phyloP scores from a whole-genome alignment of 257 asterid species.

The Marsdenia floribunda region DNA sequence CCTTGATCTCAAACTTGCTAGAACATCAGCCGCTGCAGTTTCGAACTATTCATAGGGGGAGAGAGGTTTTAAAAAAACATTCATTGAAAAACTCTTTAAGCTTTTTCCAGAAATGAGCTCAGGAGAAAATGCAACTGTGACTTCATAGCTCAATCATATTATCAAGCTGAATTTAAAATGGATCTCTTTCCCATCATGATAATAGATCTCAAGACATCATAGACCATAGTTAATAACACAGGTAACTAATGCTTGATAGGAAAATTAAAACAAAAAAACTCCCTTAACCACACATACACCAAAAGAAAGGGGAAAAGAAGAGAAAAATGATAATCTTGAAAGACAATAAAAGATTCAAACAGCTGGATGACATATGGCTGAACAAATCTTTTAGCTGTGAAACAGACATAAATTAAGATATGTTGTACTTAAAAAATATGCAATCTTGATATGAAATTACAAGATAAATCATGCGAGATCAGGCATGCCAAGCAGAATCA shows the following conservation, averaged over 20 bases:
- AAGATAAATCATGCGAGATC: neutral
- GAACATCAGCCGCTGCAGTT: conserved; percentile 89
- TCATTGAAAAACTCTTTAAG: neutral
- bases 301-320: neutral
- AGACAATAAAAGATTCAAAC: neutral
- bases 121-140: neutral
- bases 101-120: neutral
- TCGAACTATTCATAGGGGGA: conserved; percentile 51
- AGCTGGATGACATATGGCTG: neutral
- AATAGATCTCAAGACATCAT: neutral
- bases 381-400: neutral
- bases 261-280: neutral
- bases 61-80: neutral
- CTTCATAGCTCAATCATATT: neutral
- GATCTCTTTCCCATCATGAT: neutral
- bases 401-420: neutral
- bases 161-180: neutral
- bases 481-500: neutral
- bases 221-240: neutral
- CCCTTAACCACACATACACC: neutral
- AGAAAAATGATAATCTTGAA: neutral
- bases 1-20: conserved; percentile 73
- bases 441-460: neutral
- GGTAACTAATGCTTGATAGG: neutral
- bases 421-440: neutral